A percentile compares a stretch with the other conserved stretches of the same genome.
These are phyloP conservation scores for Nyctanthes arbortristis DNA, from an alignment of 257 asterid genomes.

Conservation along the genomic window DNA sequence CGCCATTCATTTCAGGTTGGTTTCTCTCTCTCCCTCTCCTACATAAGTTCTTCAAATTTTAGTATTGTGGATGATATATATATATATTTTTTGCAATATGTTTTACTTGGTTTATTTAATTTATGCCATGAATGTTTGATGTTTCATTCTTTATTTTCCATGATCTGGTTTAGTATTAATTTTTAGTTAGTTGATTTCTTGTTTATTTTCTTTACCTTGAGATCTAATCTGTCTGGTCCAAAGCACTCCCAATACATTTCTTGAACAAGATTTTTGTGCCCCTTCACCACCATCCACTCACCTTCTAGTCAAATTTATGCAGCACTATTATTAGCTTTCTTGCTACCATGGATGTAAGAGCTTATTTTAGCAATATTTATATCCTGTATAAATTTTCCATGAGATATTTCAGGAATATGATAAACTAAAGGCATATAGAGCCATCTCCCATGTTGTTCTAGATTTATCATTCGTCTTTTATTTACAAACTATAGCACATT, in stretches of 20 bases:
- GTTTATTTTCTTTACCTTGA: background rate
- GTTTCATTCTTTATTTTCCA: background rate
- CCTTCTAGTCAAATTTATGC: background rate
- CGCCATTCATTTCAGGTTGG: constrained; percentile 81
- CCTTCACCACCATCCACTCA: background rate
- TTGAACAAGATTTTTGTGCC: background rate
- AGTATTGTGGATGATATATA: constrained; percentile 1
- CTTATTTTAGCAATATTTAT: background rate
- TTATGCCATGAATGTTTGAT: background rate
- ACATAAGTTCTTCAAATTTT: background rate
- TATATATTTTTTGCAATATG: background rate
- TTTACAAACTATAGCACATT: background rate
- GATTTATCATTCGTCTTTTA: background rate
- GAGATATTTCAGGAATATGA: too few species aligned
- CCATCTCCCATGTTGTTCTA: background rate
- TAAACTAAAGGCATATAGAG: background rate
- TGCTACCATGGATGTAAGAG: background rate
- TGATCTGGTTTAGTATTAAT: background rate
- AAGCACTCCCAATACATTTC: background rate
- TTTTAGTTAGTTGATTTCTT: constrained; percentile 3
- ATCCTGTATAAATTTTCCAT: background rate
- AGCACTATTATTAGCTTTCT: background rate
- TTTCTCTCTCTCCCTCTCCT: too few species aligned
- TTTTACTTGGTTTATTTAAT: background rate
- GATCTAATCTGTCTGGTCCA: background rate